Base-by-base conservation (phyloP, 805 yeast species). In the Ogataea trehaloabstinens region DNA sequence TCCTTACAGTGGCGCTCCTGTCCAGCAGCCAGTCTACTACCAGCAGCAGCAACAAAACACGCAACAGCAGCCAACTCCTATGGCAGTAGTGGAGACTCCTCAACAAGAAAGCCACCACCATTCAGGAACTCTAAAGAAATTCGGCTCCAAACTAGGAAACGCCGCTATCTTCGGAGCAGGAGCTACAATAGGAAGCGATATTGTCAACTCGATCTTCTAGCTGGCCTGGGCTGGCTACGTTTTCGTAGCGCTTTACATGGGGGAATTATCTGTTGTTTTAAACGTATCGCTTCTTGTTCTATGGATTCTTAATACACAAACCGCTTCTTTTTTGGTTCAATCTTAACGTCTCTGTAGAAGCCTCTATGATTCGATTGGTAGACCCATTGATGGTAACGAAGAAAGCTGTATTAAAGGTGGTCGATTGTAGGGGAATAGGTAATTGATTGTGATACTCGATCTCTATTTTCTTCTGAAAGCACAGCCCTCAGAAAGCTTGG, bases 111-210 rank as follows among this genome's bases (percentile, higher is more conserved):
- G 31, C 17, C 46, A 44, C 15, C 50, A 42, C 10, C 39, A 46
- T 19, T 38, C 46, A n/a, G 47, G 34, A 15, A 35, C 41, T 52
- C 45, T 82, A 42, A 78, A 77, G 62, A 84, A 74, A 56, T 80
- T 87, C 52, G 97, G 97, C 18, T 73, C 86, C 40, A 84, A 88
- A 63, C 68, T 91, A 41, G 97, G 96, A 45, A 81, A 88, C 51
- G 97, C 97, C n/a, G 95, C 95, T 28, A 81, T 91, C 38, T 91
- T 89, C 50, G 98, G 97, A 65, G 98, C 97, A 5, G 98, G 98
- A 71, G 96, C 98, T 22, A 84, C 96, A 1, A 71, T 91, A 40
- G 98, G 98, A 56, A 73, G 89, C 35, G 91, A 90, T 55, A 47
- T 93, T 34, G 87, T 91, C 38, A 81, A 88, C 61, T 74, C 84